Conservation (phyloP, 2,329 filamentous ascomycete genomes). For the Exophiala oligosperma region DNA sequence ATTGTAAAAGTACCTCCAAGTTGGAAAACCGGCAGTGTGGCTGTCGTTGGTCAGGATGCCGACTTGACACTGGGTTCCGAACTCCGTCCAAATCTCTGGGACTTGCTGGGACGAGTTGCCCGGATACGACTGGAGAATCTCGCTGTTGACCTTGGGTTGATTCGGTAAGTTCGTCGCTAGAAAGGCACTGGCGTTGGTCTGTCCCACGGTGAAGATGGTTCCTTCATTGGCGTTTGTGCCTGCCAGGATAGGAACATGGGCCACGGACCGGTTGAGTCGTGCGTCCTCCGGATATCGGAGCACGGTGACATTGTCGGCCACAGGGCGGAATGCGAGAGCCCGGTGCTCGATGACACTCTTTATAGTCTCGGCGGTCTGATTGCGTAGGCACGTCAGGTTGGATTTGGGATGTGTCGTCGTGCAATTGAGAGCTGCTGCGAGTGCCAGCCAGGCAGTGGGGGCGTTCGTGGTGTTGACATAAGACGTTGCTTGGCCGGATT, state of each 20-base stretch:
- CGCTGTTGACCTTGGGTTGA: background rate
- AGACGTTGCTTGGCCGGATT: constrained; percentile 29
- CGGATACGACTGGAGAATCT: constrained; percentile 19
- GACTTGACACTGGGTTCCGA: constrained; percentile 27
- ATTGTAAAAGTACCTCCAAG: constrained; percentile 34
- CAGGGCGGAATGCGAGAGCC: constrained; percentile 17
- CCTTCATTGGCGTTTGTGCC: constrained; percentile 31
- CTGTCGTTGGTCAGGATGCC: constrained; percentile 23
- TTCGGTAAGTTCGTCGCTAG: constrained; percentile 3
- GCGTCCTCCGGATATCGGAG: constrained; percentile 9
- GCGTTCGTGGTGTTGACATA: background rate
- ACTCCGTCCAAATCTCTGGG: constrained; percentile 26
- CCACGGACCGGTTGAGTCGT: constrained; percentile 12
- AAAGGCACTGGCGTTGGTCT: constrained; percentile 17
- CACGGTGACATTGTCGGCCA: constrained; percentile 14
- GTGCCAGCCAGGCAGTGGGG: background rate
- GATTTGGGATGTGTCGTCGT: background rate
- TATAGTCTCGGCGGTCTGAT: constrained; percentile 15
- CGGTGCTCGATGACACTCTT: constrained; percentile 15
- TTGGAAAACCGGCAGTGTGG: constrained; percentile 15
- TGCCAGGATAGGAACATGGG: constrained; percentile 30
- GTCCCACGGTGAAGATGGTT: constrained; percentile 18
- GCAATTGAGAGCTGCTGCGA: constrained; percentile 9
- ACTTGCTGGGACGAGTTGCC: constrained; percentile 17
- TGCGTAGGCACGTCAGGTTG: constrained; percentile 21